Base-by-base conservation (phyloP, 2,329 filamentous ascomycete species). In the Cladosporium halotolerans region DNA sequence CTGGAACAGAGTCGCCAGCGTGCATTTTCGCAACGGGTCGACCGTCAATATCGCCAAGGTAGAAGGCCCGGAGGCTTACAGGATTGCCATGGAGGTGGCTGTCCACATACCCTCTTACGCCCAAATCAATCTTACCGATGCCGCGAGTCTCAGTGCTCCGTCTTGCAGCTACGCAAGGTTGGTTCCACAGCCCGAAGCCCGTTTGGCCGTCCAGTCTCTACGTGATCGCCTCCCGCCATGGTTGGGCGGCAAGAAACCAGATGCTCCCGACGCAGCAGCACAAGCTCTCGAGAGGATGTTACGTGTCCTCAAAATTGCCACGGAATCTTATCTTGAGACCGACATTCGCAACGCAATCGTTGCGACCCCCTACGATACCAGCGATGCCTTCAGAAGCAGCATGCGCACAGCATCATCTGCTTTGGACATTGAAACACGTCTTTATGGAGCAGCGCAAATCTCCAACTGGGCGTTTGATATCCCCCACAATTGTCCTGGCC, bases 31-130 rank as follows among this genome's bases (percentile, higher is more conserved):
- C 19, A 33, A 48, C 36, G 45, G 45, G 11, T 16, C 45, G 23
- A 48, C 23, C 11, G 19, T 48, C 23, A 48, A 48, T 8, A 40
- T 48, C 13, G 45, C 45, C 11, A 48, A 48, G 11, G 32, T 48
- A 13, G 34, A 48, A 9, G 45, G 45, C 23, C 14, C 45, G 23
- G 11, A 16, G 13, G n/a, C 23, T 8, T 48, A 48, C 45, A 48
- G 38, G n/a, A 9, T 16, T 36, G 36, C 45, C 19, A 40, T 48
- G 45, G 40, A 41, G n/a, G 18, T 13, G 8, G 45, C 45, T 19
- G 19, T 36, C 11, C 19, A 39, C 5, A 19, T 48, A 14, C 36
- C 38, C 9, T 40, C 10, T 14, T 40, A 34, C 33, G 33, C 33
- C 9, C 33, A 34, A 9, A 13, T 34, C 3, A 34, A 34, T 13